These are phyloP conservation scores for Podospora appendiculata DNA, from an alignment of 495 filamentous ascomycete genomes.

Conservation along the genomic window DNA sequence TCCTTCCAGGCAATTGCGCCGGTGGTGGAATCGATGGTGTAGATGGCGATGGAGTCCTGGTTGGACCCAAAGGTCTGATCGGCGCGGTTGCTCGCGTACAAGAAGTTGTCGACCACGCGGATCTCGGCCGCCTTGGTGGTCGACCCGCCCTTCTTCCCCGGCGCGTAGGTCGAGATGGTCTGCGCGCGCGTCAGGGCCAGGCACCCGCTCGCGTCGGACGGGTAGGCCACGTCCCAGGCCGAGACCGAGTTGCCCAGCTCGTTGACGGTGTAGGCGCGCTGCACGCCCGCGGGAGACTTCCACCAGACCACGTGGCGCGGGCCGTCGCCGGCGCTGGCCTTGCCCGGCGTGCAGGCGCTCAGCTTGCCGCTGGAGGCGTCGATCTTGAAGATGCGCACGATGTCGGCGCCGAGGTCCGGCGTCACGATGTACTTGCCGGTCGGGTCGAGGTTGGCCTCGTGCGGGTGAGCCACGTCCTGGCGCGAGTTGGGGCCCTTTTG, in stretches of 20 bases:
- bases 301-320: constrained; percentile 39
- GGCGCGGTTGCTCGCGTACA: constrained; percentile 36
- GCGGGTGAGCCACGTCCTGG: constrained; percentile 64
- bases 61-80: constrained; percentile 33
- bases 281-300: constrained; percentile 23
- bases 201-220: constrained; percentile 20
- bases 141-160: constrained; percentile 21
- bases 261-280: constrained; percentile 35
- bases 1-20: constrained; percentile 31
- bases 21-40: constrained; percentile 21
- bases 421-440: constrained; percentile 55
- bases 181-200: constrained; percentile 24
- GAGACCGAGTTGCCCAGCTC: constrained; percentile 43
- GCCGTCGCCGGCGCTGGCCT: constrained; percentile 31
- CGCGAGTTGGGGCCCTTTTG: constrained; percentile 45
- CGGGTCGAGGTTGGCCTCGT: constrained; percentile 61
- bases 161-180: constrained; percentile 30
- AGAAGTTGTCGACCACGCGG: constrained; percentile 29
- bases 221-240: constrained; percentile 32
- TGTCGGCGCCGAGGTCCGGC: constrained; percentile 66
- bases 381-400: constrained; percentile 54
- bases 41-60: constrained; percentile 34
- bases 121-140: constrained; percentile 38
- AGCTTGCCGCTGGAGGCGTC: constrained; percentile 33
- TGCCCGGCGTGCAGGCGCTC: constrained; percentile 25